Evolutionary conservation across 2,329 filamentous ascomycete genomes (phyloP), one percentile per base, ranked within the genome.

Genomic region (Phialocephala sp.): DNA sequence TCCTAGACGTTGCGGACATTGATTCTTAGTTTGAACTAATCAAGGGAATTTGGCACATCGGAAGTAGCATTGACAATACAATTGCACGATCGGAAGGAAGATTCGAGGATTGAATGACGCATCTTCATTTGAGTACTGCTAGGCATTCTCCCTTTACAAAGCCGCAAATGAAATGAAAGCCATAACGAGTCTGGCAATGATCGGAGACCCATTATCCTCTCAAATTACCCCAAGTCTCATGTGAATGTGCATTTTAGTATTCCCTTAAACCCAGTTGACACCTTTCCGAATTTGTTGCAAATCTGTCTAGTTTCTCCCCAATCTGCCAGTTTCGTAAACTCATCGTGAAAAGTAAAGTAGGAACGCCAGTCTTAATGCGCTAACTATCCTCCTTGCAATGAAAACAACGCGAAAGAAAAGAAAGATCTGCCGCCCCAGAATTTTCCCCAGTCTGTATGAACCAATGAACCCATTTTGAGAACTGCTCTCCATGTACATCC

Each of bases 361-460:
- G 65, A 64, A 66, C 54, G 60, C 65, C 62, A 41, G 37, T 65
- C 54, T 65, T 66, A 62, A 67, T 69, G 66, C 68, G 63, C 66
- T 59, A 55, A 63, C n/a, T 43, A 15, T n/a, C 41, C n/a, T 43
- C 45, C 45, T 50, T 50, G 45, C 45, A 50, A 50, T 24, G 41
- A 47, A 41, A n/a, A 50, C 27, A 56, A 58, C 54, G 20, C 22
- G n/a, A 56, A 47, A 45, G 47, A 47, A 56, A 60, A 60, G 4
- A 37, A 36, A n/a, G n/a, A n/a, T 50, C 45, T 50, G 45, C 45
- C 45, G 45, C 24, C 50, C 22, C 32, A 45, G 35, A 62, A n/a
- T n/a, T n/a, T n/a, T 47, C 12, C 43, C 45, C 59, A 18, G 59
- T 54, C 45, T 52, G 59, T 41, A 32, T 54, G 50, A 54, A 54